phyloP scores from a whole-genome alignment of 345 rosid genomes.

The Noccaea bulbosa region DNA sequence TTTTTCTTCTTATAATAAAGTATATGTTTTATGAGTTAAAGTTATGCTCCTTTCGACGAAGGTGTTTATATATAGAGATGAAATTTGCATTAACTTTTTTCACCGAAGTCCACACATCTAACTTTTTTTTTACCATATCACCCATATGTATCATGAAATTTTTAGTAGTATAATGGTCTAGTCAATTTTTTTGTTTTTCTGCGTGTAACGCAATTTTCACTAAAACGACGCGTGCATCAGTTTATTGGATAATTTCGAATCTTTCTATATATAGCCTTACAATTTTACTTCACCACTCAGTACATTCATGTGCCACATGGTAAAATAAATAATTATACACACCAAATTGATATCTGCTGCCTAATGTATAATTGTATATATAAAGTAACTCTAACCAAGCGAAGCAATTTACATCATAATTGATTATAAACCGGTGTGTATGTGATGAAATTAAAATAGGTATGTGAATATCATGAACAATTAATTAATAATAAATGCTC shows the following conservation, averaged over 20 bases:
- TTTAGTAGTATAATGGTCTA: background rate
- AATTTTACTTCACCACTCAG: slow-evolving; percentile 15
- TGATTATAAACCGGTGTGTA: background rate
- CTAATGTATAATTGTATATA: background rate
- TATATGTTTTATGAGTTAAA: background rate
- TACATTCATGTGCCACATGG: slow-evolving; percentile 16
- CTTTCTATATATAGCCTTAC: slow-evolving; percentile 26
- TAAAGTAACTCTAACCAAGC: slow-evolving; percentile 13
- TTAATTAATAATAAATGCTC: background rate
- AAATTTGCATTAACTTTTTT: background rate
- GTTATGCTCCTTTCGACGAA: slow-evolving; percentile 2
- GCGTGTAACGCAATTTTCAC: slow-evolving; percentile 8
- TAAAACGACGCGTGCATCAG: slow-evolving; percentile 11
- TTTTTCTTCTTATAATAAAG: background rate
- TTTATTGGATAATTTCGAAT: slow-evolving; percentile 10
- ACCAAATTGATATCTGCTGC: background rate
- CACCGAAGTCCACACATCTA: slow-evolving; percentile 10
- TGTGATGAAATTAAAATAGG: background rate
- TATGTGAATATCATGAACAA: slow-evolving; percentile 4
- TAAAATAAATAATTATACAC: background rate
- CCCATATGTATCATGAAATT: slow-evolving; percentile 6
- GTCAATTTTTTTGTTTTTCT: slow-evolving; percentile 17
- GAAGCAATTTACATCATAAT: slow-evolving; percentile 18
- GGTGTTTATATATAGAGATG: slow-evolving; percentile 23
- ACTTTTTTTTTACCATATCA: slow-evolving; percentile 8